These are phyloP conservation scores for Priceomyces haplophilus DNA, from an alignment of 805 yeast genomes.

Conservation along the genomic window DNA sequence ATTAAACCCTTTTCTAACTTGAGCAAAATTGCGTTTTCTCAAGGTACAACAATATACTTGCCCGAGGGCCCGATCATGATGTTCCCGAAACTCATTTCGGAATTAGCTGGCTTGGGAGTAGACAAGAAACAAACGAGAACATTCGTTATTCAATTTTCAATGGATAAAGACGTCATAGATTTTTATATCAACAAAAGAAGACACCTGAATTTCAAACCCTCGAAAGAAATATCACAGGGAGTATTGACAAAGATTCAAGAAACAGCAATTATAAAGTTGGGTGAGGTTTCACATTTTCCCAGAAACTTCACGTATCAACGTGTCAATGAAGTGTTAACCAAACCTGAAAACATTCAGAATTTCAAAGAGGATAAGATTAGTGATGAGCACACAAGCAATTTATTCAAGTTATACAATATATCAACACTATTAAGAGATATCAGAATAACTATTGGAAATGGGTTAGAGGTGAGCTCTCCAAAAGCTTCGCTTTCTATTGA, in stretches of 20 bases:
- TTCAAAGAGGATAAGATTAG: constrained; percentile 9
- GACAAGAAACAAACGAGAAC: constrained; percentile 41
- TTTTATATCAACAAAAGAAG: constrained; percentile 12
- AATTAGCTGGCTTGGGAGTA: constrained; percentile 50
- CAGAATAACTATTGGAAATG: constrained; percentile 21
- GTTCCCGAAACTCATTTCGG: constrained; percentile 60
- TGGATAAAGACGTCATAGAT: constrained; percentile 20
- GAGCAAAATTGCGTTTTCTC: constrained; percentile 55
- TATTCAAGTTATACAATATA: constrained; percentile 25
- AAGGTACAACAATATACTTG: constrained; percentile 67
- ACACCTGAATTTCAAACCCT: constrained; percentile 6
- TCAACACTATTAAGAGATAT: constrained; percentile 24
- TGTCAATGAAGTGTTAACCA: constrained; percentile 52
- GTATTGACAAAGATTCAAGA: constrained; percentile 16
- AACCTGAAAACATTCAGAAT: constrained; percentile 12
- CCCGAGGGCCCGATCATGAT: constrained; percentile 66
- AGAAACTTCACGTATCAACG: constrained; percentile 54
- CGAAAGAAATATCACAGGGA: constrained; percentile 5
- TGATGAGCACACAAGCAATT: constrained; percentile 22
- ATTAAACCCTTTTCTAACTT: constrained; percentile 41
- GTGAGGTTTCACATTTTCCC: constrained; percentile 29
- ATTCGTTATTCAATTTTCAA: constrained; percentile 32
- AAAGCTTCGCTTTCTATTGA: constrained; percentile 16
- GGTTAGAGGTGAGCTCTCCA: constrained; percentile 16
- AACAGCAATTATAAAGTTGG: constrained; percentile 21